Evolutionary conservation across 2,329 filamentous ascomycete genomes (phyloP).

Genomic region (Leptographium flavum): DNA sequence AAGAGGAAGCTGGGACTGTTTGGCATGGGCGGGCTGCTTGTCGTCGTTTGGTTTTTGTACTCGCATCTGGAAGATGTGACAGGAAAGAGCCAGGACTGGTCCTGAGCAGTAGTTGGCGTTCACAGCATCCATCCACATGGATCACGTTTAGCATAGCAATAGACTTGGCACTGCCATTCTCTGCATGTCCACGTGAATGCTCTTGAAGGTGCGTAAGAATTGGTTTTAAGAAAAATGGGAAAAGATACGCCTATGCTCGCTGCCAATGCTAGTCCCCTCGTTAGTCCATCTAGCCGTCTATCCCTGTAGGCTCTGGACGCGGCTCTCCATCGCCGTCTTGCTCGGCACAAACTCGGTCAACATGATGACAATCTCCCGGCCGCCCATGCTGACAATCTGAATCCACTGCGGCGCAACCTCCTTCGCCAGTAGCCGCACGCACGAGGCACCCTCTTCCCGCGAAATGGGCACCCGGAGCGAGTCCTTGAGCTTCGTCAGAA

Average conservation of each 20-base stretch:
- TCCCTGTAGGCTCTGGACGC: conserved; percentile 11
- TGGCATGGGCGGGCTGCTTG: too few relatives aligned
- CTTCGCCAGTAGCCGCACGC: conserved; percentile 34
- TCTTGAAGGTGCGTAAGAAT: too few relatives aligned
- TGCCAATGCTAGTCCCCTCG: neutral
- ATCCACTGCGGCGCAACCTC: conserved; percentile 46
- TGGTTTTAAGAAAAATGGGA: neutral
- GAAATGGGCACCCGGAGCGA: conserved; percentile 45
- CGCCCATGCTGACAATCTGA: conserved; percentile 33
- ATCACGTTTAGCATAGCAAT: too few relatives aligned
- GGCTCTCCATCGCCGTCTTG: conserved; percentile 20
- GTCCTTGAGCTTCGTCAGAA: conserved; percentile 53
- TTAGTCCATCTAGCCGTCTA: neutral
- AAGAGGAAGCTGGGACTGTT: too few relatives aligned
- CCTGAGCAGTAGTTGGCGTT: too few relatives aligned
- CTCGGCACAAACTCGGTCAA: conserved; percentile 24
- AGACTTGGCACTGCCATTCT: too few relatives aligned
- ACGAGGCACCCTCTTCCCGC: conserved; percentile 33
- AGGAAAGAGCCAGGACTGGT: too few relatives aligned
- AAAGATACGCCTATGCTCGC: neutral
- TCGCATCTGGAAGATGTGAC: too few relatives aligned
- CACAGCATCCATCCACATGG: too few relatives aligned
- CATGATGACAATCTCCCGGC: conserved; percentile 43
- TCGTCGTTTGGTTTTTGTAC: too few relatives aligned
- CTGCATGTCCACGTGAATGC: too few relatives aligned